Evolutionary conservation across 169 alveolate genomes (phyloP).

Genomic region (Plasmodium billcollinsi): DNA sequence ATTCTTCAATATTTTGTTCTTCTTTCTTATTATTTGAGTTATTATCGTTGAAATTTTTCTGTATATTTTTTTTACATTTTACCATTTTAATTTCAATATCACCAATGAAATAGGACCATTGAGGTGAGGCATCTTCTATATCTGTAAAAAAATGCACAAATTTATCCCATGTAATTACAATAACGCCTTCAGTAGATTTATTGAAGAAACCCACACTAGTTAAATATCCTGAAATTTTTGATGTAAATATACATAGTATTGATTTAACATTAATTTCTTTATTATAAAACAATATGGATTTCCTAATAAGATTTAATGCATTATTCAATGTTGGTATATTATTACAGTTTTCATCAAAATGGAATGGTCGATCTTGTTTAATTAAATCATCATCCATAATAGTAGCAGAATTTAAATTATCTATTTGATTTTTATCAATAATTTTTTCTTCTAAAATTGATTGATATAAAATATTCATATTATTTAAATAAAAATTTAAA

Average conservation of each 20-base stretch:
- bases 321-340: conserved; percentile 44
- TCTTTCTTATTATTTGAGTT: not conserved
- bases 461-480: conserved; percentile 70
- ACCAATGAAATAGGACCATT: conserved; percentile 66
- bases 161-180: conserved; percentile 72
- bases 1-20: not conserved
- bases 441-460: conserved; percentile 58
- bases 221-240: conserved; percentile 48
- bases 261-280: conserved; percentile 43
- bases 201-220: conserved; percentile 74
- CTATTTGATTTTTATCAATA: conserved; percentile 45
- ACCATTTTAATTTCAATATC: conserved; percentile 60
- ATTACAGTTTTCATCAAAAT: conserved; percentile 22
- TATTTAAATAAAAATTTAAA: conserved; percentile 59
- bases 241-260: conserved; percentile 49
- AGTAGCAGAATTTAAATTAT: conserved; percentile 31
- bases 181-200: conserved; percentile 49
- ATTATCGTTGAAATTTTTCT: not conserved
- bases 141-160: conserved; percentile 51
- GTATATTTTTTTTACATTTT: conserved; percentile 2
- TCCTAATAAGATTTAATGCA: conserved; percentile 48
- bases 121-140: conserved; percentile 62
- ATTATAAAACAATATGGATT: conserved; percentile 38
- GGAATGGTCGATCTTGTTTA: conserved; percentile 28
- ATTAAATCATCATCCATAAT: conserved; percentile 41